phyloP scores from a whole-genome alignment of 2,329 filamentous ascomycete genomes.

The Cordyceps militaris region DNA sequence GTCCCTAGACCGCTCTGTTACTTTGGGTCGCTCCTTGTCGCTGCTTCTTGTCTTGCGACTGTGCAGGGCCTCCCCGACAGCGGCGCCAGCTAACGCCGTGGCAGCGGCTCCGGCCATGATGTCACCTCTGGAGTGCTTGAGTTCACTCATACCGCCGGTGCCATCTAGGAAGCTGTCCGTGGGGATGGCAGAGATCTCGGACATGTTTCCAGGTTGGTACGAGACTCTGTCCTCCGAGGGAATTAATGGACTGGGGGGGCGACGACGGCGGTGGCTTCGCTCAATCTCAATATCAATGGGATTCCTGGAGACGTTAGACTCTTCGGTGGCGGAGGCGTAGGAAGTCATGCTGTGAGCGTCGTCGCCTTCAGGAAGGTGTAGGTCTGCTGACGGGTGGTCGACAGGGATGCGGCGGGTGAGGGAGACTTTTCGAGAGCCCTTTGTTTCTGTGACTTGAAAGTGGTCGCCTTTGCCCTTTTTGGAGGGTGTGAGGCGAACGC shows the following conservation, averaged over 20 bases:
- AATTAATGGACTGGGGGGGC: conserved; percentile 61
- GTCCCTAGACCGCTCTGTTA: conserved; percentile 35
- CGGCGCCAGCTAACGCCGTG: conserved; percentile 18
- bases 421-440: conserved; percentile 63
- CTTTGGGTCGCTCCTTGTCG: conserved; percentile 36
- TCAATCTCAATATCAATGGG: conserved; percentile 89
- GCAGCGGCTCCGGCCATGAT: conserved; percentile 32
- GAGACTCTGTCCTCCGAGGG: conserved; percentile 42
- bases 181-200: conserved; percentile 76
- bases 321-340: conserved; percentile 71
- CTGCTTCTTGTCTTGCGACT: conserved; percentile 37
- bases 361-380: conserved; percentile 42
- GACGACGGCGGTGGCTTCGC: conserved; percentile 48
- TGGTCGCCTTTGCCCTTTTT: conserved; percentile 64
- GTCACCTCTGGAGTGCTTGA: conserved; percentile 35
- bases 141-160: conserved; percentile 38
- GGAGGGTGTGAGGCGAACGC: conserved; percentile 72
- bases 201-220: conserved; percentile 60
- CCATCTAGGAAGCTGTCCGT: conserved; percentile 56
- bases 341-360: conserved; percentile 64
- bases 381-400: conserved; percentile 33
- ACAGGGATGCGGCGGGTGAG: conserved; percentile 47
- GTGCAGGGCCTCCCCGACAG: conserved; percentile 24
- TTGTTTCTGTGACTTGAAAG: conserved; percentile 80
- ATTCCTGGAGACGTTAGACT: conserved; percentile 67